Percentiles rank a stretch among this genome's conserved stretches.
Evolutionary conservation across 345 rosid genomes (phyloP).

Genomic region (Rhizophora mangle): DNA sequence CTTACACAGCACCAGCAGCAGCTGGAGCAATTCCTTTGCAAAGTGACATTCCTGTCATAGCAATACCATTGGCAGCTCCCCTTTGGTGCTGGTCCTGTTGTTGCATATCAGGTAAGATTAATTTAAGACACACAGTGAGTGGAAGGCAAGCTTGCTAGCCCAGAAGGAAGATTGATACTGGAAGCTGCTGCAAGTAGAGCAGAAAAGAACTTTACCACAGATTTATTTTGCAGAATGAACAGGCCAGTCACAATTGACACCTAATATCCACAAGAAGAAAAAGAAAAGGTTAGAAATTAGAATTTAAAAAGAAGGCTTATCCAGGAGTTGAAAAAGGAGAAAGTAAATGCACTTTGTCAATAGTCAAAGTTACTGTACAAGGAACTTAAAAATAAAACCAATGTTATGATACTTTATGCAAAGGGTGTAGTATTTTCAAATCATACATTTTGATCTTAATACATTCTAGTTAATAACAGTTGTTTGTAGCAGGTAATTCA

Average conservation of each 20-base stretch:
- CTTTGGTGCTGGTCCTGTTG: constrained; percentile 52
- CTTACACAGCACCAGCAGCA: constrained; percentile 57
- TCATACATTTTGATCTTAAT: too few relatives aligned
- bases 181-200: background rate
- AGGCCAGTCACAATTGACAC: constrained; percentile 47
- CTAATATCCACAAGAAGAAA: constrained; percentile 16
- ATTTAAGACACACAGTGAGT: background rate
- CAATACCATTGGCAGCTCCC: constrained; percentile 53
- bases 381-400: too few relatives aligned
- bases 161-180: background rate
- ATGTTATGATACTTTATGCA: too few relatives aligned
- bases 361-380: too few relatives aligned
- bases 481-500: too few relatives aligned
- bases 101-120: constrained; percentile 1
- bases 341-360: too few relatives aligned
- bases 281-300: background rate
- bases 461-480: too few relatives aligned
- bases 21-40: constrained; percentile 57
- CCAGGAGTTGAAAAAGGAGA: too few relatives aligned
- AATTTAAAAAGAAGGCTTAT: background rate
- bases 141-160: background rate
- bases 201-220: constrained; percentile 41
- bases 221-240: constrained; percentile 59
- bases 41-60: constrained; percentile 51
- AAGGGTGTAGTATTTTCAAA: too few relatives aligned